Base-by-base conservation (phyloP, 73 alveolate genomes). In the Durusdinium trenchii region DNA sequence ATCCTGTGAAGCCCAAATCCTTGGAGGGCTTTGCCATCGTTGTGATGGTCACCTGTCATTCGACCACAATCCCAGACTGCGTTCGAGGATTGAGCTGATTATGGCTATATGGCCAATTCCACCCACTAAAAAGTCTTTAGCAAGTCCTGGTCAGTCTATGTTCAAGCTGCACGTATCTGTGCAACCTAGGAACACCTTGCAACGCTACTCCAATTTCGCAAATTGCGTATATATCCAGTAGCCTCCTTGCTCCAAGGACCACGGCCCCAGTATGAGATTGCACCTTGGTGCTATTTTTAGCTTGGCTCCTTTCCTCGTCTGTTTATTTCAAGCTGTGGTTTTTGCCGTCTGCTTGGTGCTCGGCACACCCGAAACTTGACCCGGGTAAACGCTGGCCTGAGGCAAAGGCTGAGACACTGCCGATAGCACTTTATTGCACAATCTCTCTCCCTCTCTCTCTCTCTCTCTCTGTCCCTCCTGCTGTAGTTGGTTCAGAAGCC, bases 21-120 rank as follows among this genome's bases (percentile, higher is more conserved):
- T 67, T 69, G 98, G 98, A 91, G 84, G 98, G 98, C 64, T 67
- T 91, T n/a, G 98, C 98, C 98, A 91, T 67, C 78, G 98, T 91
- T 6, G 89, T 69, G 76, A 69, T 89, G 45, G 73, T 18, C 28
- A 52, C 98, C 98, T 91, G 71, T 57, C 94, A 32, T 54, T 20
- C 64, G n/a, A n/a, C 7, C 40, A 42, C 42, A 26, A 30, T 64
- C 79, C 28, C 28, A 64, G 42, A 30, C n/a, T 64, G 43, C 79
- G 28, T 1, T 35, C 35, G 42, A 30, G 38, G 12, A 16, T 23
- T 75, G 75, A 3, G 75, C 20, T 51, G n/a, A 9, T 23, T 3
- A 83, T 30, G 6, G 73, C n/a, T 36, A 50, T 26, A 38, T 16
- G 26, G 40, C 94, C 5, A 64, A 64, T 40, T 40, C 79, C 40